These are phyloP conservation scores for Agaricus sinodeliciosus DNA, from an alignment of 768 basidiomycete species.

Conservation along the genomic window DNA sequence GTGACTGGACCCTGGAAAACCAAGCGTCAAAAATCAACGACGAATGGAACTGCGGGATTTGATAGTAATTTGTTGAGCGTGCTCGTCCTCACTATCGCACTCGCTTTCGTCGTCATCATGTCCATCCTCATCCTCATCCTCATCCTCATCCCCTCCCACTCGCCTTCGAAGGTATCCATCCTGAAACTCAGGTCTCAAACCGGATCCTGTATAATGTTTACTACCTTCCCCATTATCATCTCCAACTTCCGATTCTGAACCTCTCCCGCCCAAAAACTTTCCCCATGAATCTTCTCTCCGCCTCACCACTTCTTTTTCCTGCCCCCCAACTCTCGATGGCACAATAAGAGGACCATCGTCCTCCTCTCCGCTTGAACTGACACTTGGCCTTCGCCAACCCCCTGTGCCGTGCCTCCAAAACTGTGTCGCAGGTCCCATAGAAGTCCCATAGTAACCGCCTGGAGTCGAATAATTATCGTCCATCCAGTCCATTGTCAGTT, in stretches of 20 bases:
- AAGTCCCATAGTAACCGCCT: constrained; percentile 7
- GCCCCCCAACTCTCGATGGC: not conserved
- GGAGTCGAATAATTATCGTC: constrained; percentile 8
- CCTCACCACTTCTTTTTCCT: not conserved
- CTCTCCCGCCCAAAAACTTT: constrained; percentile 10
- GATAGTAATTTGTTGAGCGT: constrained; percentile 2
- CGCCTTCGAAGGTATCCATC: not conserved
- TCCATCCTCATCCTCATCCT: constrained; percentile 10
- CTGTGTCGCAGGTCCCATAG: constrained; percentile 8
- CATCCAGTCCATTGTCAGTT: constrained; percentile 7
- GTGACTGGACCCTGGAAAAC: no score
- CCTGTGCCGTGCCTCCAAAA: constrained; percentile 3
- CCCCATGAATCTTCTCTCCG: constrained; percentile 4
- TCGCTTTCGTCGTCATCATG: constrained; percentile 14
- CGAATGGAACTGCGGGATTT: not conserved
- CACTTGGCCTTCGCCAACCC: not conserved
- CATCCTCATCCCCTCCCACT: constrained; percentile 13
- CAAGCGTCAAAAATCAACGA: not conserved
- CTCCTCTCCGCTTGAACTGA: not conserved
- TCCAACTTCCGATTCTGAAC: not conserved
- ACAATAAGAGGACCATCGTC: not conserved
- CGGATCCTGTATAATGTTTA: not conserved
- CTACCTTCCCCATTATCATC: not conserved
- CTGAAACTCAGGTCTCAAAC: not conserved
- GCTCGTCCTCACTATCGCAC: not conserved